Evolutionary conservation across 2,329 filamentous ascomycete species (phyloP).

Genomic region (Pestalotiopsis sp.): DNA sequence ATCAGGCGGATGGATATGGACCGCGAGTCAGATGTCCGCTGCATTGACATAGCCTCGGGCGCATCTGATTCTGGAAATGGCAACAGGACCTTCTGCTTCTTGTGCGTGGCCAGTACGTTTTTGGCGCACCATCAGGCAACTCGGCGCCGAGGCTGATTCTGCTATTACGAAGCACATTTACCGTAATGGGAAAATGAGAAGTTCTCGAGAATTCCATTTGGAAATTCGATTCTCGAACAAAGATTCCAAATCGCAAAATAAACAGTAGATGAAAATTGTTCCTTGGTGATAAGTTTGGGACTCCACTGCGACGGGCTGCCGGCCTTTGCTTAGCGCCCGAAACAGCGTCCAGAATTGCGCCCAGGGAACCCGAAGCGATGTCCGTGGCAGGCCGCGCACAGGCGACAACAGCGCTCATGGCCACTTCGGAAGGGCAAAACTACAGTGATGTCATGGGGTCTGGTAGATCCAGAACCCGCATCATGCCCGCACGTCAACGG

Average conservation of each 20-base stretch:
- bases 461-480: neutral
- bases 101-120: too few relatives aligned
- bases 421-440: neutral
- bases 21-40: neutral
- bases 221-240: neutral
- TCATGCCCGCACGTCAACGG: neutral
- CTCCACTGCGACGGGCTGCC: neutral
- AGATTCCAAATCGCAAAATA: neutral
- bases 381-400: neutral
- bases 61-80: neutral
- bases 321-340: neutral
- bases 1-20: neutral
- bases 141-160: neutral
- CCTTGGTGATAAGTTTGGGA: neutral
- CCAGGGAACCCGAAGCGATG: neutral
- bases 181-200: neutral
- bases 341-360: neutral
- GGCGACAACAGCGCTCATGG: too few relatives aligned
- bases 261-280: neutral
- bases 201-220: neutral
- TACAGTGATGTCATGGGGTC: neutral
- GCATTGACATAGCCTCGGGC: neutral
- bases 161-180: neutral
- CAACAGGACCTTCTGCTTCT: too few relatives aligned
- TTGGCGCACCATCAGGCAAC: neutral